Percentiles rank a stretch among this genome's conserved stretches.
Conservation (phyloP, 108 stramenopile species). For the Chaetoceros tenuissimus region DNA sequence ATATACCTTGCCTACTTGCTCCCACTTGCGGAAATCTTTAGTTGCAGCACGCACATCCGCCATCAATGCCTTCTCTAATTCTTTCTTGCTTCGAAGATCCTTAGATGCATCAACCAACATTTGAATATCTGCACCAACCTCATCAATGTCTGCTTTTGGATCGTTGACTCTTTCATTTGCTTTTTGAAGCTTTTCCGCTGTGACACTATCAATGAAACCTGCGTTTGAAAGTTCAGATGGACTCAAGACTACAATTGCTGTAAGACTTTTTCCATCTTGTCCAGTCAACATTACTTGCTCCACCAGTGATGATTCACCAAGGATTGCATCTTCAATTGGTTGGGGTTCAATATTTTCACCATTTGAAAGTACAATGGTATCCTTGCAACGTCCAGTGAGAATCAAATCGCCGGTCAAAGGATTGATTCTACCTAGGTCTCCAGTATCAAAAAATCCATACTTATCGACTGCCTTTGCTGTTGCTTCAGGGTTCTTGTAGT, state of each 20-base stretch:
- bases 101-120: slow-evolving; percentile 45
- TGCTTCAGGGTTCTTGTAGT: slow-evolving; percentile 82
- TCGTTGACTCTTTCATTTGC: slow-evolving; percentile 62
- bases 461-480: slow-evolving; percentile 64
- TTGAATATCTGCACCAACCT: slow-evolving; percentile 32
- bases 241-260: slow-evolving; percentile 73
- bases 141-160: slow-evolving; percentile 62
- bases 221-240: slow-evolving; percentile 53
- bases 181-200: slow-evolving; percentile 33
- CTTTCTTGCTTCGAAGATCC: slow-evolving; percentile 40
- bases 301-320: slow-evolving; percentile 56
- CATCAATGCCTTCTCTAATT: slow-evolving; percentile 32
- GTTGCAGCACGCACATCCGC: slow-evolving; percentile 48
- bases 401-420: slow-evolving; percentile 83
- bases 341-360: slow-evolving; percentile 84
- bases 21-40: slow-evolving; percentile 60
- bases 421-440: slow-evolving; percentile 83
- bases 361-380: slow-evolving; percentile 87
- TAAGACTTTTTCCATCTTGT: slow-evolving; percentile 78
- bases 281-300: slow-evolving; percentile 92
- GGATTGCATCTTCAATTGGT: slow-evolving; percentile 76
- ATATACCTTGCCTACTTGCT: slow-evolving; percentile 66
- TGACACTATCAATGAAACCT: slow-evolving; percentile 42
- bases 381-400: slow-evolving; percentile 83
- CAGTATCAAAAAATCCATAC: slow-evolving; percentile 89